A percentile compares a stretch with the other conserved stretches of the same genome.
Evolutionary conservation across 2,329 filamentous ascomycete species (phyloP).

Genomic region (Fusarium pseudoanthophilum): DNA sequence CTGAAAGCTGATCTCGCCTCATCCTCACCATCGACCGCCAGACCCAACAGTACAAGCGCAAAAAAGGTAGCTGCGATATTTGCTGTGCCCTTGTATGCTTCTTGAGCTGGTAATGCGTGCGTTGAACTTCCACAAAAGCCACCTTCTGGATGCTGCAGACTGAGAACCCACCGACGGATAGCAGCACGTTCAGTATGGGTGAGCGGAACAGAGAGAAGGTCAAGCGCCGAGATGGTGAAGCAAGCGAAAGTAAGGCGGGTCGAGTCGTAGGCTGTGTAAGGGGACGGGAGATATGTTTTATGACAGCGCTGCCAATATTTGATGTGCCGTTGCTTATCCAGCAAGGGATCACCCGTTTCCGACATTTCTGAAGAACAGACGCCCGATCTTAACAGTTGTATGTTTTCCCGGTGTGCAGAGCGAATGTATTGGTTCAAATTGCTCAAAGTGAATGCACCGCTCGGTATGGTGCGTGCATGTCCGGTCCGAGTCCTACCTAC

Average conservation of each 20-base stretch:
- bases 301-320: constrained; percentile 95
- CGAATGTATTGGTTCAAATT: not conserved
- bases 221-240: constrained; percentile 87
- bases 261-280: constrained; percentile 90
- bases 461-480: constrained; percentile 2
- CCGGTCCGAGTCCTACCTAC: constrained; percentile 10
- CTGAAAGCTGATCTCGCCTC: constrained; percentile 60
- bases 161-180: constrained; percentile 81
- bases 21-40: constrained; percentile 55
- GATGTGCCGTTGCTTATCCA: constrained; percentile 76
- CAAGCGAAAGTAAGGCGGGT: constrained; percentile 89
- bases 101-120: constrained; percentile 58
- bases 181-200: constrained; percentile 55
- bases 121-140: constrained; percentile 90
- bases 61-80: constrained; percentile 92
- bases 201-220: constrained; percentile 77
- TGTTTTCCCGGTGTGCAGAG: too few species aligned
- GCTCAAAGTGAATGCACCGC: not conserved
- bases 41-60: constrained; percentile 77
- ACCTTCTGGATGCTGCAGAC: constrained; percentile 84
- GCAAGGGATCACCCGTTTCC: constrained; percentile 42
- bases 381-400: not conserved
- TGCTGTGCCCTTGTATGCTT: constrained; percentile 61
- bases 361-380: constrained; percentile 17
- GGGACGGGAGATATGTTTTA: constrained; percentile 79